A percentile compares a stretch with the other conserved stretches of the same genome.
Conservation (phyloP, 352 stramenopile genomes). For the Pilasporangium apinafurcum region DNA sequence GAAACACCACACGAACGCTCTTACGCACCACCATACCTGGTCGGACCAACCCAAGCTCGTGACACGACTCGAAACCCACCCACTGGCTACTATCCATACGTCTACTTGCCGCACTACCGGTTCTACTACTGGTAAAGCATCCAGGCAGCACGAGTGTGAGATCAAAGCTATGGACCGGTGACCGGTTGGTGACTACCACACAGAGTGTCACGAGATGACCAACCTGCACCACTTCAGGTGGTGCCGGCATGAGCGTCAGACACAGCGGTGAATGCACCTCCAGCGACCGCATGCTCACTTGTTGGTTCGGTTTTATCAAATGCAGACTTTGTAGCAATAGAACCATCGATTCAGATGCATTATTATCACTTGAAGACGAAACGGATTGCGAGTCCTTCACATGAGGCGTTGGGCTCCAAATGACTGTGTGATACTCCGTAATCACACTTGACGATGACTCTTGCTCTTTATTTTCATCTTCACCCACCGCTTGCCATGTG, state of each 20-base stretch:
- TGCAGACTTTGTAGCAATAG: neutral
- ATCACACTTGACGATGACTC: too few species aligned
- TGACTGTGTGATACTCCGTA: constrained; percentile 61
- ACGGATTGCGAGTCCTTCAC: neutral
- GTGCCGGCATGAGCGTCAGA: constrained; percentile 24
- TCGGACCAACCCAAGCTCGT: constrained; percentile 13
- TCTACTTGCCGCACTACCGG: too few species aligned
- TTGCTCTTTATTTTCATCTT: constrained; percentile 5
- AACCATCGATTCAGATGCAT: neutral
- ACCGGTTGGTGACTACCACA: constrained; percentile 50
- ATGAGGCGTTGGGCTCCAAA: constrained; percentile 20
- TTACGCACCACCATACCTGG: constrained; percentile 51
- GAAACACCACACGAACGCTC: constrained; percentile 52
- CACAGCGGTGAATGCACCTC: constrained; percentile 33
- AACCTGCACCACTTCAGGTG: constrained; percentile 2
- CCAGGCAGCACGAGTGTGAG: constrained; percentile 58
- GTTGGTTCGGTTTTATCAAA: neutral
- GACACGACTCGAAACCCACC: neutral
- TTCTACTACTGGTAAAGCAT: too few species aligned
- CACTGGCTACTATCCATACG: too few species aligned
- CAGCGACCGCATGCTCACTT: constrained; percentile 14
- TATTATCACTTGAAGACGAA: neutral
- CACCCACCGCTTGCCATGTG: constrained; percentile 34
- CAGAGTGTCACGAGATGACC: constrained; percentile 29
- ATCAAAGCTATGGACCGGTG: constrained; percentile 38